Conservation (phyloP, 2,329 filamentous ascomycete genomes). For the Apiospora malaysiana region DNA sequence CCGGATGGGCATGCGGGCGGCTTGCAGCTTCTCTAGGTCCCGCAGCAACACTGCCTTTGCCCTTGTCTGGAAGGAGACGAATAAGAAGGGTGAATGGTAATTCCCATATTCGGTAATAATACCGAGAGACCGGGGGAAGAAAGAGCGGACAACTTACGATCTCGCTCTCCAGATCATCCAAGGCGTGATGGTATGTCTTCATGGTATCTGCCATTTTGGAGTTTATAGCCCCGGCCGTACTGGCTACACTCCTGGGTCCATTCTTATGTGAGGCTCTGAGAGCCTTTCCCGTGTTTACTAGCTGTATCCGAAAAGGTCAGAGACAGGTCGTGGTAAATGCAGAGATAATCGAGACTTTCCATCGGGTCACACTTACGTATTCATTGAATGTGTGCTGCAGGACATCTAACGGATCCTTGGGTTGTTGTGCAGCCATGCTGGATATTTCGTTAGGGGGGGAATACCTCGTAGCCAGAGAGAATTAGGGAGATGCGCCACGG, state of each 20-base stretch:
- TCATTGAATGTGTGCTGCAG: slow-evolving; percentile 62
- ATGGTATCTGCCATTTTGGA: slow-evolving; percentile 55
- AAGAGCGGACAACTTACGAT: slow-evolving; percentile 51
- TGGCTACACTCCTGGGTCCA: slow-evolving; percentile 45
- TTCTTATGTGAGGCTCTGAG: slow-evolving; percentile 56
- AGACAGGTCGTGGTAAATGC: neutral
- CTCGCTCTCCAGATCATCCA: slow-evolving; percentile 63
- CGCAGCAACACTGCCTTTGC: slow-evolving; percentile 62
- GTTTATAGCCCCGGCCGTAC: slow-evolving; percentile 41
- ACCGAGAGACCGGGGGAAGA: no score
- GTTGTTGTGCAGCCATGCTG: slow-evolving; percentile 31
- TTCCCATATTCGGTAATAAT: neutral
- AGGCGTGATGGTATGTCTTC: slow-evolving; percentile 54
- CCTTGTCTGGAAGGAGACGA: slow-evolving; percentile 42
- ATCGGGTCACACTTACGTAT: slow-evolving; percentile 51
- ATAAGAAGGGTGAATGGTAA: neutral
- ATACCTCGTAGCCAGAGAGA: neutral
- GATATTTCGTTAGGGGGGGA: neutral
- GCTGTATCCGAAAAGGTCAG: slow-evolving; percentile 42
- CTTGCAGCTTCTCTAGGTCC: slow-evolving; percentile 54
- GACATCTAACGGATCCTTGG: slow-evolving; percentile 50
- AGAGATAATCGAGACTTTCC: neutral
- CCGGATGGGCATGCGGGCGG: slow-evolving; percentile 35
- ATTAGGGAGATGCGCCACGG: neutral
- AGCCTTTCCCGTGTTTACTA: slow-evolving; percentile 65